Base-by-base conservation (phyloP, 306 rosid genomes). In the Sophora flavescens region DNA sequence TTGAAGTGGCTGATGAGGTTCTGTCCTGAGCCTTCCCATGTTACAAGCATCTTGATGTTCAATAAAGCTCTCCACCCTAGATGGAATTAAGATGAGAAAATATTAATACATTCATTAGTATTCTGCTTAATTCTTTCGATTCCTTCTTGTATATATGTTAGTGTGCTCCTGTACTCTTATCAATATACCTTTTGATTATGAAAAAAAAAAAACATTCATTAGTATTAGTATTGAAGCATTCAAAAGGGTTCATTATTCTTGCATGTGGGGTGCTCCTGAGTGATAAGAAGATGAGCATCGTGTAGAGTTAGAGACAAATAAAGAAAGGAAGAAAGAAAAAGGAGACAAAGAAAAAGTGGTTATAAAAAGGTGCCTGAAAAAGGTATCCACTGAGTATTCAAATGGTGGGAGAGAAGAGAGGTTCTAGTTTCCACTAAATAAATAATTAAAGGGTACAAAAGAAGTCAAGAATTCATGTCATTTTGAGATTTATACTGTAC, bases 21-120 rank as follows among this genome's bases (percentile, higher is more conserved):
- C 93, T 1, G 90, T 57, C 47, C 88, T 75, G 11, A 89, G 85
- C 44, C 87, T 87, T 4, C 97, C 98, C 91, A 89, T 84, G 74
- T 86, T 92, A 77, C 99, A 96, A 51, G 99, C 93, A 84, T 96
- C 99, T 88, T 96, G 99, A 74, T 96, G 99, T 68, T 96, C 99
- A 41, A 96, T 96, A 83, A 96, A 96, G 76, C 99, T 96, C 89
- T 96, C 99, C 73, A 96, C 99, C 91, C 99, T 96, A 74, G 44
- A 26, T 13, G 8, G 13, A 5, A 11, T n/a, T n/a, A 72, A 65
- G 48, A 28, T 64, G 72, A 58, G 60, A 41, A 66, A 71, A 22
- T 22, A 22, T 22, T 22, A 22, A 1, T 22, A 22, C 22, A 45
- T 38, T 22, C 6, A 41, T 80, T 36, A 57, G 80, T 57, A 70